Evolutionary conservation across 345 rosid genomes (phyloP).

Genomic region (Dipteronia dyeriana): DNA sequence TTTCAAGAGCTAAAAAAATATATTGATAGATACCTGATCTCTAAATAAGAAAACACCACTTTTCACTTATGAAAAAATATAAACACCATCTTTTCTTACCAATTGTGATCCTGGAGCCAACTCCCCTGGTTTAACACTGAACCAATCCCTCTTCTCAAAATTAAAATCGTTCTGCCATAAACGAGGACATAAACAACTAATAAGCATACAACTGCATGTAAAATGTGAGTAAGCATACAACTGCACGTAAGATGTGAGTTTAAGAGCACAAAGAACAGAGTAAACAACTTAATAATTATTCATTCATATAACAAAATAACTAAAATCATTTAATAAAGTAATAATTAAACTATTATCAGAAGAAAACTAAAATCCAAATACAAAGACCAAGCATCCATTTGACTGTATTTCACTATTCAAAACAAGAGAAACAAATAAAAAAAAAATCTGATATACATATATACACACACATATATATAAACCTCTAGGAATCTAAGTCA

Average conservation of each 20-base stretch:
- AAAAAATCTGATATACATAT: not conserved
- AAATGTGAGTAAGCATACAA: not conserved
- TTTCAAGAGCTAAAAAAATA: not conserved
- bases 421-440: not conserved
- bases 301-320: not conserved
- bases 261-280: not conserved
- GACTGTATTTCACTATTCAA: slow-evolving; percentile 2
- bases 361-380: not conserved
- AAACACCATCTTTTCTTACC: slow-evolving; percentile 44
- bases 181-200: slow-evolving; percentile 10
- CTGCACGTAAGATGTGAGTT: not conserved
- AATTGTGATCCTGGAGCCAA: slow-evolving; percentile 68
- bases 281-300: not conserved
- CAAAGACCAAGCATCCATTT: not conserved
- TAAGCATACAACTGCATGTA: not conserved
- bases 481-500: no score
- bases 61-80: not conserved
- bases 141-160: slow-evolving; percentile 87
- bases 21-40: slow-evolving; percentile 1
- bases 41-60: slow-evolving; percentile 5
- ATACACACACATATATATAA: no score
- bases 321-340: not conserved
- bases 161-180: slow-evolving; percentile 61
- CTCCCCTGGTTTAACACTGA: slow-evolving; percentile 63
- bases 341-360: not conserved